Percentiles rank a stretch among this genome's conserved stretches.
Conservation (phyloP, 2,329 filamentous ascomycete species). For the Grosmannia clavigera region DNA sequence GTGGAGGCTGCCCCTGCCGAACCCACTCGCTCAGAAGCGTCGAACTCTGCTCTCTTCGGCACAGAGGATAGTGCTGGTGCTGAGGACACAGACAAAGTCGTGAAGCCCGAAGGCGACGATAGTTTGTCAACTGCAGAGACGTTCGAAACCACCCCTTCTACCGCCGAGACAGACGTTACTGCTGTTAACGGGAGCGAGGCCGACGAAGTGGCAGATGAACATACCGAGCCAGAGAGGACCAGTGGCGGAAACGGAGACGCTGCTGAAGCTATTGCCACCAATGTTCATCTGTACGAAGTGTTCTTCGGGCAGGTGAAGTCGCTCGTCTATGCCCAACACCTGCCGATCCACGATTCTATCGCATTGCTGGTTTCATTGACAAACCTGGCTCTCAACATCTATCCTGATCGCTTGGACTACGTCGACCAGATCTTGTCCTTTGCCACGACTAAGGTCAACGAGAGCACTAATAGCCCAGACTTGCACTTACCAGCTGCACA, state of each 20-base stretch:
- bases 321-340: slow-evolving; percentile 77
- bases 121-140: slow-evolving; percentile 21
- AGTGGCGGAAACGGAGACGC: background rate
- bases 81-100: background rate
- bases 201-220: background rate
- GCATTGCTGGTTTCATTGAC: slow-evolving; percentile 86
- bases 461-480: slow-evolving; percentile 91
- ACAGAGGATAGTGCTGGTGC: background rate
- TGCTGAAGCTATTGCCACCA: slow-evolving; percentile 44
- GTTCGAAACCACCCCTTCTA: slow-evolving; percentile 22
- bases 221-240: background rate
- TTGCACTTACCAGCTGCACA: slow-evolving; percentile 80
- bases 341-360: slow-evolving; percentile 90
- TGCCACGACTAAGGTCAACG: slow-evolving; percentile 71
- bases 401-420: slow-evolving; percentile 84
- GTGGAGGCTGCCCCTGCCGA: background rate
- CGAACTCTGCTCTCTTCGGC: background rate
- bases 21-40: background rate
- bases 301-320: slow-evolving; percentile 96
- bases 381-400: slow-evolving; percentile 91
- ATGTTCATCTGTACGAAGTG: slow-evolving; percentile 87
- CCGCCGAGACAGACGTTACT: slow-evolving; percentile 34
- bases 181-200: slow-evolving; percentile 31
- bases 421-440: slow-evolving; percentile 89
- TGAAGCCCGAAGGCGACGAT: slow-evolving; percentile 16